A percentile compares a stretch with the other conserved stretches of the same genome.
Evolutionary conservation across 768 basidiomycete genomes (phyloP).

Genomic region (Suillus sp.): DNA sequence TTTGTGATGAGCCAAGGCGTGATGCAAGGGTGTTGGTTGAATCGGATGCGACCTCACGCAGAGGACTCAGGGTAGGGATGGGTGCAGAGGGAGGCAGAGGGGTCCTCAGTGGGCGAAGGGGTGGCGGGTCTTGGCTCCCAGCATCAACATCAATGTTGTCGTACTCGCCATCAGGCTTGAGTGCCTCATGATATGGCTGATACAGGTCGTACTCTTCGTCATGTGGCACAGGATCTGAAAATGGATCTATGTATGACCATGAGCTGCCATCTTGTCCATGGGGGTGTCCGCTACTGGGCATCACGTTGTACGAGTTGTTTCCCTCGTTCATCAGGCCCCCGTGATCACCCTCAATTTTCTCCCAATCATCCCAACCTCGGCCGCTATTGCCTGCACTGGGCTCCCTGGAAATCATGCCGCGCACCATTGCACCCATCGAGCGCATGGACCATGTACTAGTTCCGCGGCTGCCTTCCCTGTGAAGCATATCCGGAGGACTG

Average conservation of each 20-base stretch:
- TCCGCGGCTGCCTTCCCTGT: slow-evolving; percentile 44
- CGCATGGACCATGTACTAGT: slow-evolving; percentile 55
- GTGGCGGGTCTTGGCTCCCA: slow-evolving; percentile 19
- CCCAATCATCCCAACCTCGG: slow-evolving; percentile 22
- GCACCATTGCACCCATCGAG: slow-evolving; percentile 37
- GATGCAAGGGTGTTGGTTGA: slow-evolving; percentile 29
- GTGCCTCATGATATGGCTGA: slow-evolving; percentile 14
- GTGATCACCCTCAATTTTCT: slow-evolving; percentile 22
- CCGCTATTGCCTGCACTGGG: slow-evolving; percentile 26
- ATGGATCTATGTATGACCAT: slow-evolving; percentile 51
- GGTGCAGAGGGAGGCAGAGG: slow-evolving; percentile 23
- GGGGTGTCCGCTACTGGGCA: slow-evolving; percentile 11
- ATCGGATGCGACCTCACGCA: slow-evolving; percentile 33
- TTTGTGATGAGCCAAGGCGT: slow-evolving; percentile 26
- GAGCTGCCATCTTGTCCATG: slow-evolving; percentile 19
- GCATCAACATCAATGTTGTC: slow-evolving; percentile 18
- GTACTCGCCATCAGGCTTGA: slow-evolving; percentile 26
- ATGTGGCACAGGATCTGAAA: slow-evolving; percentile 32
- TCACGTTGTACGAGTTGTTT: slow-evolving; percentile 11
- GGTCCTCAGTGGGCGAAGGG: slow-evolving; percentile 17
- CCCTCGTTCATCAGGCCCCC: slow-evolving; percentile 27
- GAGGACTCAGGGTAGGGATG: slow-evolving; percentile 34
- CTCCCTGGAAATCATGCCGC: slow-evolving; percentile 31
- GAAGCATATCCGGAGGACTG: slow-evolving; percentile 17
- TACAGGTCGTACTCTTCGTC: slow-evolving; percentile 20